Evolutionary conservation across 129 eudicot genomes (phyloP), one percentile per base, ranked within the genome.

Genomic region (Calendula officinalis): DNA sequence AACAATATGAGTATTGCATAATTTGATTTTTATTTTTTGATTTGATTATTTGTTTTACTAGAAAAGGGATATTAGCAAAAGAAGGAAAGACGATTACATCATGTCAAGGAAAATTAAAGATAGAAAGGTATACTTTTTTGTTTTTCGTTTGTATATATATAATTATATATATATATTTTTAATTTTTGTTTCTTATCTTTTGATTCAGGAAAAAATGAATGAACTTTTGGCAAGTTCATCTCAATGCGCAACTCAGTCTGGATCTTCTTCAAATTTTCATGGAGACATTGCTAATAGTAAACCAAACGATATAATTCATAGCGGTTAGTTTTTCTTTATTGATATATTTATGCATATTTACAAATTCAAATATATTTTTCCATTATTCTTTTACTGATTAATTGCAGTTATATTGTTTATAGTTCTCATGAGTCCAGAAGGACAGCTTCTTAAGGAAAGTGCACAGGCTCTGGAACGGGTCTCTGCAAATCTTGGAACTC

Each of bases 61-160:
- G 97, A 90, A 79, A 81, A 82, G 81, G 50, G 95, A 91, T 72
- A 73, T 55, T 46, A 78, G 76, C 85, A 87, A 80, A 80, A 82
- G 86, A 76, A 79, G 83, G 76, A 91, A 91, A 71, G 97, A 87
- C 37, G 97, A 82, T 53, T 68, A 56, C 64, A 60, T 55, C 56
- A 68, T 77, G 65, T 4, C 75, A 40, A 84, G 83, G 82, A 90
- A 84, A 82, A 75, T 17, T 70, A 91, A 84, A 78, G 95, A 91
- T 60, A 78, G 78, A 74, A 87, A 82, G 87, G 97, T 90, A 75
- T 66, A 42, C 32, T 17, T 34, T 65, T 35, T 15, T n/a, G 39
- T 62, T 68, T 7, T 14, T 6, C 62, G n/a, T 12, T 36, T 65
- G 16, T 37, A 11, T 12, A 62, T 7, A 17, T 66, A 3, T 17